Percentiles rank a stretch among this genome's conserved stretches.
Evolutionary conservation across 257 asterid species (phyloP).

Genomic region (Solanum lycopersicoides): DNA sequence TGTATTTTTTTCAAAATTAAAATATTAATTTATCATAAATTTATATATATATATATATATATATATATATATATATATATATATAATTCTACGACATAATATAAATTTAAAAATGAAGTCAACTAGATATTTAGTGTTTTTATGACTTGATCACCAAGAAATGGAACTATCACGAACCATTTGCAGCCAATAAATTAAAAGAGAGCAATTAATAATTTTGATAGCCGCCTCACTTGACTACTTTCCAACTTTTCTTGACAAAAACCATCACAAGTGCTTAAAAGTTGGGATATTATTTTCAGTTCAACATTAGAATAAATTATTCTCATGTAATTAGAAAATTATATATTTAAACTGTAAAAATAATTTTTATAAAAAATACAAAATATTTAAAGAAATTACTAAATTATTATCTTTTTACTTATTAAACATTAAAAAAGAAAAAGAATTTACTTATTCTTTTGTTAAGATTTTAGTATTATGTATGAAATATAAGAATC

Average conservation of each 20-base stretch:
- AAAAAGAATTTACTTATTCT: no score
- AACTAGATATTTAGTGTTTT: background rate
- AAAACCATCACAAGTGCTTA: background rate
- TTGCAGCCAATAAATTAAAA: background rate
- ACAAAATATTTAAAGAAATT: no score
- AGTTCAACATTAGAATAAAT: background rate
- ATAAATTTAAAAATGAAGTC: background rate
- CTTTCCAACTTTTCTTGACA: background rate
- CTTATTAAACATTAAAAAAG: no score
- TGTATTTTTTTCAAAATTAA: no score
- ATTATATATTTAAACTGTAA: no score
- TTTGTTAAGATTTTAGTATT: no score
- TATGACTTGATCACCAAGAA: constrained; percentile 1
- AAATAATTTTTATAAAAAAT: no score
- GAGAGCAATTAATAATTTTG: background rate
- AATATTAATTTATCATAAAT: no score
- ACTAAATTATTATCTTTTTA: no score
- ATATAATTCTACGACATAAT: background rate
- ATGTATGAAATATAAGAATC: no score
- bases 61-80: no score
- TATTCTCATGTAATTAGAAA: fast-evolving
- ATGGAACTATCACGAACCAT: background rate
- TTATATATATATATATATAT: no score
- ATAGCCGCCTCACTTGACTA: constrained; percentile 3
- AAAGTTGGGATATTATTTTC: background rate